Base-by-base conservation (phyloP, 2,329 filamentous ascomycete genomes). In the Pseudocercospora musae region DNA sequence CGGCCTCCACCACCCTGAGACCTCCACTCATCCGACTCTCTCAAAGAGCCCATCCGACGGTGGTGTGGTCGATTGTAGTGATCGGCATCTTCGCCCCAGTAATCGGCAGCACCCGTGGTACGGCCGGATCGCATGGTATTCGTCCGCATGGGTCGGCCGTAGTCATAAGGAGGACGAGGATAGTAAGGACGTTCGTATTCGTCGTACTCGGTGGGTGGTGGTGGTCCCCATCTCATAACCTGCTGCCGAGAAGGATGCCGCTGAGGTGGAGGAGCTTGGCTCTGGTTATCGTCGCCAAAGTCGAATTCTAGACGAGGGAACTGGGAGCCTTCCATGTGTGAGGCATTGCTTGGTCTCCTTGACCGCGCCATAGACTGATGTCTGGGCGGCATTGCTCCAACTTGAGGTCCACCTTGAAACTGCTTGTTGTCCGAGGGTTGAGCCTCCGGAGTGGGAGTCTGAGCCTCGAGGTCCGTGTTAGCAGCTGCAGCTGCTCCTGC, bases 1-100 rank as follows among this genome's bases (percentile, higher is more conserved):
- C 62, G 58, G 15, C 66, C 64, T 9, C 64, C 64, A 13, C 52
- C 52, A 20, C 60, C 64, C 11, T 55, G 31, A 10, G 63, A 64
- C 46, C 62, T 40, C 63, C 63, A 69, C 23, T 69, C 67, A 25
- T 61, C 65, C n/a, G 67, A 69, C 48, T 70, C 67, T 58, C 64
- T 61, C 4, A 67, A 57, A 6, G 66, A 68, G 18, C 49, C 58
- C 63, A 66, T 63, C 29, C 58, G 63, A 27, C 69, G 62, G 49
- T 71, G 62, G 49, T 71, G 68, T 7, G 69, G 70, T 18, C 67
- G 67, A 31, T 68, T 69, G 61, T 67, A 66, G 58, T 71, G 69
- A 18, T 62, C 57, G 1, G 64, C 66, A n/a, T 72, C 67, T 21
- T 72, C 68, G 27, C 52, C 63, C 52, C 67, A 70, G 46, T 66